Conservation (phyloP, 495 filamentous ascomycete species). For the Mycothermus thermophilus region DNA sequence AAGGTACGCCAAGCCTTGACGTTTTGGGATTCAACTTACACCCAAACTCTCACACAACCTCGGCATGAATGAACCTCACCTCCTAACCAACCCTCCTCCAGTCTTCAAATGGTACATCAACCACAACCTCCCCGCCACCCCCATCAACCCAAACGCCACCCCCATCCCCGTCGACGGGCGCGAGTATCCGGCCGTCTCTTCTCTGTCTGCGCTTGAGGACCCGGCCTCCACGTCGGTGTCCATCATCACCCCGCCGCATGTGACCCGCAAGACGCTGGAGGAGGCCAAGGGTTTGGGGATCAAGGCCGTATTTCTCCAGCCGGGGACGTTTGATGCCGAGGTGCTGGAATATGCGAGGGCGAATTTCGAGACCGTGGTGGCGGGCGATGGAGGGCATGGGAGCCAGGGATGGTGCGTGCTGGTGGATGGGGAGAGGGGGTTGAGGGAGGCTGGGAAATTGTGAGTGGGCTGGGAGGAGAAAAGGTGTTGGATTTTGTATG, state of each 20-base stretch:
- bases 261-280: constrained; percentile 53
- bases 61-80: background rate
- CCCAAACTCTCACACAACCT: background rate
- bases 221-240: constrained; percentile 62
- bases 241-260: constrained; percentile 75
- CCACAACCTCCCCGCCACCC: constrained; percentile 61
- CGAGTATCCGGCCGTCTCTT: constrained; percentile 49
- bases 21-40: background rate
- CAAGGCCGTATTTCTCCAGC: constrained; percentile 79
- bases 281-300: constrained; percentile 72
- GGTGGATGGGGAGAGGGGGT: constrained; percentile 67
- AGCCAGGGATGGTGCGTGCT: constrained; percentile 83
- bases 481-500: background rate
- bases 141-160: constrained; percentile 62
- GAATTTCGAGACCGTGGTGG: constrained; percentile 54
- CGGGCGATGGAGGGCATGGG: constrained; percentile 50
- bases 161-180: constrained; percentile 39
- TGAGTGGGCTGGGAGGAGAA: background rate
- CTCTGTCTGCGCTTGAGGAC: constrained; percentile 45
- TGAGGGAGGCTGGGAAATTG: constrained; percentile 42
- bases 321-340: constrained; percentile 67
- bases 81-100: too few species aligned
- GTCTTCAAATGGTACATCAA: constrained; percentile 81
- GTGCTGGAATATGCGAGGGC: constrained; percentile 53
- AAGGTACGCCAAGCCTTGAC: constrained; percentile 43